Conservation (phyloP, 768 basidiomycete species). For the Suillus sp. region DNA sequence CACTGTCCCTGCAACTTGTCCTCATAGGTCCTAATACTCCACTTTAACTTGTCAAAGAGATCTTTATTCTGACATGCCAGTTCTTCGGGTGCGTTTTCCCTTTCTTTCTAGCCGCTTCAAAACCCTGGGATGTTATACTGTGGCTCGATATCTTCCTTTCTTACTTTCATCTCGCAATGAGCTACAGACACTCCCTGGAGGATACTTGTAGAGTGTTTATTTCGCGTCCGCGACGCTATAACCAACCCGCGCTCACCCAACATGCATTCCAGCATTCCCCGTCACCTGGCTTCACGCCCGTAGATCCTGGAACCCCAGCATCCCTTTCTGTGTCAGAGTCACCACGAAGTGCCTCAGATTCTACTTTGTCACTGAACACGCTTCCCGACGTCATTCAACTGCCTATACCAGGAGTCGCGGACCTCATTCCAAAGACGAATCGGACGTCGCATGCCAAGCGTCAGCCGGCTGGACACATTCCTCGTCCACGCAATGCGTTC, state of each 20-base stretch:
- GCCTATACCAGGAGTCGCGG: conserved; percentile 15
- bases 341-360: neutral
- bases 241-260: conserved; percentile 8
- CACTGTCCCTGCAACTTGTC: conserved; percentile 12
- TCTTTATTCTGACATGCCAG: conserved; percentile 27
- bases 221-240: conserved; percentile 20
- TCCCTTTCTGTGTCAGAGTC: conserved; percentile 1
- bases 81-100: conserved; percentile 18
- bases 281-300: neutral
- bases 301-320: neutral
- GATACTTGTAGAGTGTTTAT: conserved; percentile 33
- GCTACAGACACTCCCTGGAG: conserved; percentile 31
- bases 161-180: conserved; percentile 26
- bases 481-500: conserved; percentile 77
- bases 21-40: conserved; percentile 8
- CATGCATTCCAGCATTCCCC: conserved; percentile 12
- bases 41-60: conserved; percentile 12
- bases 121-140: neutral
- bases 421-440: conserved; percentile 11
- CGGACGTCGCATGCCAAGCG: conserved; percentile 53
- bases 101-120: conserved; percentile 19
- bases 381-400: conserved; percentile 5
- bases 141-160: conserved; percentile 12
- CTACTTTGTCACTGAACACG: neutral
- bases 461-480: conserved; percentile 57